Conservation (phyloP, 2,329 filamentous ascomycete species). For the Ceratocystis smalleyi region DNA sequence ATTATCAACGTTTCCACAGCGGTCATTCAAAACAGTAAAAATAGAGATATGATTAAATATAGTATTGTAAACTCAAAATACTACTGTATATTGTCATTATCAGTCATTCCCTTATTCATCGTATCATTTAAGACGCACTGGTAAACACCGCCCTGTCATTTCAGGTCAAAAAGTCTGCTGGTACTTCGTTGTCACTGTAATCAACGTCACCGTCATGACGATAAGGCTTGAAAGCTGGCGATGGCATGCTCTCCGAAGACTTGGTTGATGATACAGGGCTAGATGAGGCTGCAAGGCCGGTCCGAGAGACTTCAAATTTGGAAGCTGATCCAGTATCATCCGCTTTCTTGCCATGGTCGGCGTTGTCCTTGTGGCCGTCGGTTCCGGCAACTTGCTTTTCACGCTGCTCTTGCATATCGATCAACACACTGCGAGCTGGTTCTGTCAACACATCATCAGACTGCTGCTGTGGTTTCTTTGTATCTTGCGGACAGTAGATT, state of each 20-base stretch:
- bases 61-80: too few relatives aligned
- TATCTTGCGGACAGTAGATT: not conserved
- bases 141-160: too few relatives aligned
- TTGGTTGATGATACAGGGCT: constrained; percentile 6
- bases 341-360: too few relatives aligned
- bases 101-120: too few relatives aligned
- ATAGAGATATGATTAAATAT: not conserved
- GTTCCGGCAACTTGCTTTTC: not conserved
- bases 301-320: constrained; percentile 17
- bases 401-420: not conserved
- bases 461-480: not conserved
- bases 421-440: not conserved
- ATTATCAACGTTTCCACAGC: too few relatives aligned
- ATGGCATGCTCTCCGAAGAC: constrained; percentile 14
- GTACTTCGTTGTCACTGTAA: constrained; percentile 30
- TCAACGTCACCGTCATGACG: constrained; percentile 17
- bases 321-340: not conserved
- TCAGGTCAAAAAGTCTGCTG: constrained; percentile 24
- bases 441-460: not conserved
- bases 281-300: not conserved
- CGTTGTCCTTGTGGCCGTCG: not conserved
- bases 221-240: constrained; percentile 15
- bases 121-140: too few relatives aligned
- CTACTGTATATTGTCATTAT: too few relatives aligned
- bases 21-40: not conserved